Evolutionary conservation across 805 yeast genomes (phyloP).

Genomic region (Starmerella etchellsii): DNA sequence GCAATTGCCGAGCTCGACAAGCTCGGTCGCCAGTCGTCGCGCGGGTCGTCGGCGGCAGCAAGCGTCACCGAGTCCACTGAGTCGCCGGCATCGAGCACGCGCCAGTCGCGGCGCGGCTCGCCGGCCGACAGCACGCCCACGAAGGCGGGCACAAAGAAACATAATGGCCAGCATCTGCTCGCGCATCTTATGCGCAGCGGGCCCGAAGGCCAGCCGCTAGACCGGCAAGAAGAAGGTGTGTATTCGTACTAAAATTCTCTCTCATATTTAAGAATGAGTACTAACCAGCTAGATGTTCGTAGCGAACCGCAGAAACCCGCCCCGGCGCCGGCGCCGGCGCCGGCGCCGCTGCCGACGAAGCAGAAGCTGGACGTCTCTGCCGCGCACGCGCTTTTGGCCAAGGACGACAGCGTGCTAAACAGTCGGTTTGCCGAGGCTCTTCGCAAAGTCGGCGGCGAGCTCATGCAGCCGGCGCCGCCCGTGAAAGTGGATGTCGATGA

Average conservation of each 20-base stretch:
- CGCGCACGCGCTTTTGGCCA: background rate
- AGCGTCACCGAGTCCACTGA: too few relatives aligned
- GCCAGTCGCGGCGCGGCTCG: background rate
- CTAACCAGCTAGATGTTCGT: conserved; percentile 7
- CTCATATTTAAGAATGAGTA: background rate
- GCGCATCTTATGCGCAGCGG: conserved; percentile 71
- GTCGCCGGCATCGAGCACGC: background rate
- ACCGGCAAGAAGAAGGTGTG: conserved; percentile 19
- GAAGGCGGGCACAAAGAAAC: conserved; percentile 37
- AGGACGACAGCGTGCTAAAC: background rate
- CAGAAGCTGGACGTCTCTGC: background rate
- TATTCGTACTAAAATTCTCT: conserved; percentile 14
- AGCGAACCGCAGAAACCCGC: too few relatives aligned
- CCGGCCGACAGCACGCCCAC: conserved; percentile 23
- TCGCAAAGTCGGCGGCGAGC: conserved; percentile 9
- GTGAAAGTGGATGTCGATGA: conserved; percentile 1
- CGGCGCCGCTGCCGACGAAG: background rate
- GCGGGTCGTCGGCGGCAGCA: too few relatives aligned
- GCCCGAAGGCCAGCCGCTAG: conserved; percentile 20
- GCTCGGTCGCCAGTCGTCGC: background rate
- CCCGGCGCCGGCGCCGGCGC: too few relatives aligned
- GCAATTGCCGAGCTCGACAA: conserved; percentile 16
- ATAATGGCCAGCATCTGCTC: conserved; percentile 63
- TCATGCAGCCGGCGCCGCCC: conserved; percentile 10
- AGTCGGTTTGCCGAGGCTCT: conserved; percentile 6